Conservation (phyloP, 345 rosid species). For the Schrenkiella parvula region DNA sequence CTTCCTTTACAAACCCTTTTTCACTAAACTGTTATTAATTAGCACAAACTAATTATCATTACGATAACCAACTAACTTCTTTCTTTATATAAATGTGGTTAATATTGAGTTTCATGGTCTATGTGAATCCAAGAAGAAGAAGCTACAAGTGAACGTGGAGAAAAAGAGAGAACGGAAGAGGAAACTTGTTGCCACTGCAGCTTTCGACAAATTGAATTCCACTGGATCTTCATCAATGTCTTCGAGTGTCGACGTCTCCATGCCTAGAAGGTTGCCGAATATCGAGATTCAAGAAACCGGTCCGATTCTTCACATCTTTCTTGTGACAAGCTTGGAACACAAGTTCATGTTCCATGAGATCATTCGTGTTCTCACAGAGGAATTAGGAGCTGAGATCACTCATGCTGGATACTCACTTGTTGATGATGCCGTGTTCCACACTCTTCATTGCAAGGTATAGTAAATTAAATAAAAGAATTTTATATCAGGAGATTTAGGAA, state of each 20-base stretch:
- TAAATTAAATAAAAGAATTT: neutral
- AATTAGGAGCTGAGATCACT: slow-evolving; percentile 23
- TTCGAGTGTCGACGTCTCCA: neutral
- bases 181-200: slow-evolving; percentile 1
- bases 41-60: slow-evolving; percentile 10
- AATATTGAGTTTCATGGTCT: neutral
- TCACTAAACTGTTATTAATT: neutral
- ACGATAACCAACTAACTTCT: slow-evolving; percentile 2
- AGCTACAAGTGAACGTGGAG: slow-evolving; percentile 31
- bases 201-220: slow-evolving; percentile 6
- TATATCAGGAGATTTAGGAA: neutral
- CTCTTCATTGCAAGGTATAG: slow-evolving; percentile 36
- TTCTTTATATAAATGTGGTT: slow-evolving; percentile 12
- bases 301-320: slow-evolving; percentile 18
- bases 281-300: slow-evolving; percentile 31
- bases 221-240: slow-evolving; percentile 15
- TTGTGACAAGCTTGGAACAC: slow-evolving; percentile 34
- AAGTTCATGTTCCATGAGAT: slow-evolving; percentile 22
- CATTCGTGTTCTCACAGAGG: slow-evolving; percentile 28
- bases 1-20: neutral
- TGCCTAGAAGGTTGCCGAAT: slow-evolving; percentile 16
- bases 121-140: neutral
- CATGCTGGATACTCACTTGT: slow-evolving; percentile 32
- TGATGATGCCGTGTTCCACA: slow-evolving; percentile 30
- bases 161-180: slow-evolving; percentile 22